phyloP scores from a whole-genome alignment of 371 early-diverging fungal genomes.

The Mortierella sp. region DNA sequence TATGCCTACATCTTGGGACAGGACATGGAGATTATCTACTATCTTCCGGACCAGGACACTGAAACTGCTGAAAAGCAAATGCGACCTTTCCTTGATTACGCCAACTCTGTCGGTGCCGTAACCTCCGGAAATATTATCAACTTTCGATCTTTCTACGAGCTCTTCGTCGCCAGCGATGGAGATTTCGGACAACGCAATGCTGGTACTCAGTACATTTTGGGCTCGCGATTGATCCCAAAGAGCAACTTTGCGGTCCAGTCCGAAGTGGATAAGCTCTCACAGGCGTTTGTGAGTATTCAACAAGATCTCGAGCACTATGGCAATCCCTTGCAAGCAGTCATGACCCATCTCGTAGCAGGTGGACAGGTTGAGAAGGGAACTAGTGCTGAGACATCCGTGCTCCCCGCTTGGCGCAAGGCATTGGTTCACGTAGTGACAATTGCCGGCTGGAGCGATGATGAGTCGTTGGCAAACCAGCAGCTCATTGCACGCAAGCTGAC shows the following conservation, averaged over 20 bases:
- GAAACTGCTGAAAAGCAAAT: conserved; percentile 3
- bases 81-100: conserved; percentile 13
- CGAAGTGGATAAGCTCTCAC: conserved; percentile 3
- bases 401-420: conserved; percentile 51
- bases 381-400: conserved; percentile 28
- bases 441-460: conserved; percentile 25
- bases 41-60: conserved; percentile 9
- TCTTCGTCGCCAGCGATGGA: neutral
- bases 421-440: conserved; percentile 45
- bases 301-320: neutral
- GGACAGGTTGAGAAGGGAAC: conserved; percentile 24
- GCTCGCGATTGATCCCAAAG: conserved; percentile 36
- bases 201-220: conserved; percentile 19
- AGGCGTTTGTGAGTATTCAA: conserved; percentile 8
- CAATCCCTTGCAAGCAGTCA: neutral
- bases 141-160: conserved; percentile 9
- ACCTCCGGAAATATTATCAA: neutral
- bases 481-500: conserved; percentile 18
- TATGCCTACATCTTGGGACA: conserved; percentile 3
- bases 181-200: neutral
- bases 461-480: conserved; percentile 12
- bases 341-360: conserved; percentile 26
- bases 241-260: conserved; percentile 12
- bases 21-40: conserved; percentile 13
- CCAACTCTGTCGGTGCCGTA: conserved; percentile 3